phyloP scores from a whole-genome alignment of 2,329 filamentous ascomycete species.

The Arachnomyces sp. region DNA sequence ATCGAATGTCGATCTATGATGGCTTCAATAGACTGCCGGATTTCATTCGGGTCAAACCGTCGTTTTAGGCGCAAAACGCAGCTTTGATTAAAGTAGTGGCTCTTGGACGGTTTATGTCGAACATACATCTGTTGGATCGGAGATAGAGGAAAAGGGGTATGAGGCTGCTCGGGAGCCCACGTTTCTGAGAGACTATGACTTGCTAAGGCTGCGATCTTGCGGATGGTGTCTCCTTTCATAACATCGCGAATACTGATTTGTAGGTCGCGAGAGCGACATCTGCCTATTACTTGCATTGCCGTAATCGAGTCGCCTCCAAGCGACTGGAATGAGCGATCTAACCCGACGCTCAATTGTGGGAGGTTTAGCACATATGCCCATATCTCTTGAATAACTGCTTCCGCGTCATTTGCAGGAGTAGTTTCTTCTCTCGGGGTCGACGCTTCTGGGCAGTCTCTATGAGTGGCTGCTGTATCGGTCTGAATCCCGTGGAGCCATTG shows the following conservation, averaged over 20 bases:
- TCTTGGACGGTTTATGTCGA: conserved; percentile 20
- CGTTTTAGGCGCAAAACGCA: conserved; percentile 13
- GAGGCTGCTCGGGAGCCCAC: conserved; percentile 16
- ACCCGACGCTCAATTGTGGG: conserved; percentile 23
- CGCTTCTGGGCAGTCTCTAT: no score
- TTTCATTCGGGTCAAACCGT: conserved; percentile 1
- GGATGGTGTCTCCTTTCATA: conserved; percentile 39
- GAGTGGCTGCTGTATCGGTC: not conserved
- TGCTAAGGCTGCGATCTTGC: conserved; percentile 37
- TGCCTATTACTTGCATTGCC: conserved; percentile 43
- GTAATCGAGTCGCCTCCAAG: conserved; percentile 45
- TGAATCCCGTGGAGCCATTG: conserved; percentile 13
- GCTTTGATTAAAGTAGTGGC: conserved; percentile 23
- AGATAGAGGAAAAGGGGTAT: conserved; percentile 15
- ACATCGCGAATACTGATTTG: conserved; percentile 22
- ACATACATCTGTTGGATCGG: conserved; percentile 25
- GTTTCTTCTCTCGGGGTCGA: no score
- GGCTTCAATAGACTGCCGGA: conserved; percentile 9
- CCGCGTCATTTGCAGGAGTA: conserved; percentile 16
- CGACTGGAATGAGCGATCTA: conserved; percentile 36
- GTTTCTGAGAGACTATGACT: conserved; percentile 39
- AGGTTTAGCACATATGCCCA: conserved; percentile 35
- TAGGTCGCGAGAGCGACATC: conserved; percentile 28
- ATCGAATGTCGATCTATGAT: conserved; percentile 18
- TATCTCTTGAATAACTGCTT: conserved; percentile 25